These are phyloP conservation scores for Blastobotrys robertii DNA, from an alignment of 805 yeast species.

Conservation along the genomic window DNA sequence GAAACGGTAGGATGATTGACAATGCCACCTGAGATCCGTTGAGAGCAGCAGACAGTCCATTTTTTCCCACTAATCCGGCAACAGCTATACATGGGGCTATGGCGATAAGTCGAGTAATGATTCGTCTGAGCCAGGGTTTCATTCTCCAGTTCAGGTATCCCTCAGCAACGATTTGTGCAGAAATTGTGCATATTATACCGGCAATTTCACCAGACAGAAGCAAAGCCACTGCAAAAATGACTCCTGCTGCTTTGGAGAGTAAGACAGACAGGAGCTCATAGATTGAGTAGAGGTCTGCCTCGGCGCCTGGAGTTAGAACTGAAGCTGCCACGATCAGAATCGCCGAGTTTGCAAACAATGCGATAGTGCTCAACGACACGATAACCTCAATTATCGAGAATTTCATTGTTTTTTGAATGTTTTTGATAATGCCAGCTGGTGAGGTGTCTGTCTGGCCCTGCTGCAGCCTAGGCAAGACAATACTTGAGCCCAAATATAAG, in stretches of 20 bases:
- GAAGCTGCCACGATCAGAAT: constrained; percentile 77
- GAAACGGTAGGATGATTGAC: constrained; percentile 72
- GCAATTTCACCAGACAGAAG: constrained; percentile 84
- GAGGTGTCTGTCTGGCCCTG: constrained; percentile 20
- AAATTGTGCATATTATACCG: constrained; percentile 86
- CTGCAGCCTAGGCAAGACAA: constrained; percentile 75
- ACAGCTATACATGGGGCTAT: constrained; percentile 73
- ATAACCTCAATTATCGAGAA: constrained; percentile 66
- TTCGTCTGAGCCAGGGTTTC: constrained; percentile 70
- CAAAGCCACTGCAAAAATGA: constrained; percentile 75
- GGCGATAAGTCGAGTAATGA: constrained; percentile 68
- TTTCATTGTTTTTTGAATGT: constrained; percentile 60
- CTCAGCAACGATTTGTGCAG: constrained; percentile 88
- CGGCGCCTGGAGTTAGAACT: constrained; percentile 55
- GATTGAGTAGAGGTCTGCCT: constrained; percentile 74
- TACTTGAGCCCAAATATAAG: constrained; percentile 76
- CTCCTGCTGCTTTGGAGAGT: constrained; percentile 71
- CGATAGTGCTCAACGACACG: constrained; percentile 64
- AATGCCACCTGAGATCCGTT: constrained; percentile 82
- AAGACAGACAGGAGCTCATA: constrained; percentile 50
- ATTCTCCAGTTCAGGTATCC: constrained; percentile 80
- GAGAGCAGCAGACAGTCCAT: constrained; percentile 61
- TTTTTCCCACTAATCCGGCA: constrained; percentile 59
- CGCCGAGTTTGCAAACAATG: constrained; percentile 78
- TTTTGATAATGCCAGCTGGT: constrained; percentile 36